Conservation (phyloP, 1,284 basidiomycete genomes). For the Moniliophthora roreri region DNA sequence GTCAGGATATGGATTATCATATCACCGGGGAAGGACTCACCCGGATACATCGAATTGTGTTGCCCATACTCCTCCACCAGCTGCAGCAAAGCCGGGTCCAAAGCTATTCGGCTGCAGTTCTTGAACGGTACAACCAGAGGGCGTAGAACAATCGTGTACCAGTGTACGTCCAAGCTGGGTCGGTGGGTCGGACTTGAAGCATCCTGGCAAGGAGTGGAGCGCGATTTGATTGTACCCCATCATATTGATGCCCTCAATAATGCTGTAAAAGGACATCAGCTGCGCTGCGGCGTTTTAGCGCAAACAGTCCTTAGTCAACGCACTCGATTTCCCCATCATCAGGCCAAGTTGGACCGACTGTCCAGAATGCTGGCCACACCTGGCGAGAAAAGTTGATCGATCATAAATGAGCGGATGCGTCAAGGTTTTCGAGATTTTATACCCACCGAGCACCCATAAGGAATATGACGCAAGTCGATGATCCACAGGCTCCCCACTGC, state of each 20-base stretch:
- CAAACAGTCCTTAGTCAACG: constrained; percentile 11
- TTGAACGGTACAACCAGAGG: constrained; percentile 53
- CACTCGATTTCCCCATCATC: constrained; percentile 55
- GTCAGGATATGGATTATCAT: constrained; percentile 11
- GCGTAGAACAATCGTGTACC: constrained; percentile 39
- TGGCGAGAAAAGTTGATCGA: constrained; percentile 7
- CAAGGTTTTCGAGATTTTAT: neutral
- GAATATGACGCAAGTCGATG: constrained; percentile 60
- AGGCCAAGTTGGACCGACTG: constrained; percentile 54
- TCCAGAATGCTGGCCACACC: constrained; percentile 61
- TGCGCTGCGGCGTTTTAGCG: neutral
- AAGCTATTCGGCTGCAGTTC: constrained; percentile 54
- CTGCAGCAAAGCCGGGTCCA: constrained; percentile 49
- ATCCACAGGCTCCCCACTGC: constrained; percentile 57
- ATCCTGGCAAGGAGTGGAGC: constrained; percentile 42
- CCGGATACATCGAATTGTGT: constrained; percentile 58
- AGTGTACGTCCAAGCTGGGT: constrained; percentile 37
- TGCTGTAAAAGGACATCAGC: constrained; percentile 24
- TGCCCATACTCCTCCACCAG: constrained; percentile 67
- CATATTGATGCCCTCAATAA: constrained; percentile 48
- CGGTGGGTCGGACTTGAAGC: constrained; percentile 25
- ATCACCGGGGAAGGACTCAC: constrained; percentile 30
- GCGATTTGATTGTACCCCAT: constrained; percentile 45
- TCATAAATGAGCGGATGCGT: neutral
- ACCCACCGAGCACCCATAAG: constrained; percentile 52